Evolutionary conservation across 352 stramenopile species (phyloP).

Genomic region (Plasmopara muralis): DNA sequence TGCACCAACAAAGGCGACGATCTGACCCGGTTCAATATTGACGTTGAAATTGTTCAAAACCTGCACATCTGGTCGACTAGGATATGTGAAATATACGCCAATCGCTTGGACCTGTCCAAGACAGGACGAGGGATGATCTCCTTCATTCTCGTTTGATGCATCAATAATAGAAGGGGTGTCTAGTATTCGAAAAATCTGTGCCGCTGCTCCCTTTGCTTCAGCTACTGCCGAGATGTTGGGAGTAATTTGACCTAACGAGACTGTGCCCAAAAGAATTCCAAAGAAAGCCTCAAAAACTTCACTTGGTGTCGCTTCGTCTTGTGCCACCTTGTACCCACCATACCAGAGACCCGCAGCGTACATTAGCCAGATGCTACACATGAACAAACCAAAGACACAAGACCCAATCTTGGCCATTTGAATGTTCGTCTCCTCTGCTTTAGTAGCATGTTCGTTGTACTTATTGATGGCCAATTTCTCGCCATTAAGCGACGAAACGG

Average conservation of each 20-base stretch:
- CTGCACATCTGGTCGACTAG: conserved; percentile 1
- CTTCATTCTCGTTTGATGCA: neutral
- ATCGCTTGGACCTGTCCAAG: conserved; percentile 1
- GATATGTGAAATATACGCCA: neutral
- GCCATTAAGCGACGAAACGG: neutral
- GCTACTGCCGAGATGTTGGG: conserved; percentile 2
- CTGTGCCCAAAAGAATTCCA: neutral
- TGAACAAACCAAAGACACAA: conserved; percentile 2
- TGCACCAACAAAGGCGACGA: conserved; percentile 1
- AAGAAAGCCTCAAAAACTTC: conserved; percentile 1
- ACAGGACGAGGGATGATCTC: neutral
- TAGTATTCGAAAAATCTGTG: neutral
- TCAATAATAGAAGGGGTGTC: neutral
- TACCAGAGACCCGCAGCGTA: conserved; percentile 2
- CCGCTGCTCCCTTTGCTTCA: conserved; percentile 1
- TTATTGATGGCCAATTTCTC: conserved; percentile 1
- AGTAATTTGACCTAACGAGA: neutral
- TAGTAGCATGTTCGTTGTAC: neutral
- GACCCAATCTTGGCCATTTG: neutral
- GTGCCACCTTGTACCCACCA: conserved; percentile 1
- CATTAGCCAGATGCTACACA: conserved; percentile 3
- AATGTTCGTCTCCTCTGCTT: conserved; percentile 3
- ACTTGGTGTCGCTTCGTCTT: neutral
- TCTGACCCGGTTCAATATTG: conserved; percentile 2
- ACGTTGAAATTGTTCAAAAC: neutral